Conservation (phyloP, 441 rosid genomes). For the Melastoma candidum region DNA sequence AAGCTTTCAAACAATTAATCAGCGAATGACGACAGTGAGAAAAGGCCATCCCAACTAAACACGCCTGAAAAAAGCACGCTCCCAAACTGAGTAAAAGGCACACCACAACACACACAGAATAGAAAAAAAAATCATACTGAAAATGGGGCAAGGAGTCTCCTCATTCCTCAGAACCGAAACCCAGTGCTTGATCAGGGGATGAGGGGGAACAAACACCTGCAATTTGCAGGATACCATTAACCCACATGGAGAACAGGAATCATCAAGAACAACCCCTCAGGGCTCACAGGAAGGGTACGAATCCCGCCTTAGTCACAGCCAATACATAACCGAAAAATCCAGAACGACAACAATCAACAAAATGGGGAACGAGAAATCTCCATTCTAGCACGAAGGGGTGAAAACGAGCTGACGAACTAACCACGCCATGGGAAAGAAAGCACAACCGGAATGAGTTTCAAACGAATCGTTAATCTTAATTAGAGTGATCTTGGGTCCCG, state of each 20-base stretch:
- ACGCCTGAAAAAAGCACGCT: too few relatives aligned
- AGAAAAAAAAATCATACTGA: slow-evolving; percentile 37
- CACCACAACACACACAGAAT: not conserved
- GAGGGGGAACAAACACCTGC: slow-evolving; percentile 91
- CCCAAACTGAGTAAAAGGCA: not conserved
- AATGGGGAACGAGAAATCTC: too few relatives aligned
- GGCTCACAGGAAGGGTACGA: not conserved
- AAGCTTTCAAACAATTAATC: too few relatives aligned
- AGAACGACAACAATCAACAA: too few relatives aligned
- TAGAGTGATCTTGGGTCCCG: slow-evolving; percentile 3
- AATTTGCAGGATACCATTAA: not conserved
- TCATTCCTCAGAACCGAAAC: slow-evolving; percentile 75
- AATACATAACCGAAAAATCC: too few relatives aligned
- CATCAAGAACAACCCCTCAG: not conserved
- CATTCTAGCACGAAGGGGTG: too few relatives aligned
- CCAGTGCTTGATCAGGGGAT: slow-evolving; percentile 93
- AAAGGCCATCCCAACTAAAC: too few relatives aligned
- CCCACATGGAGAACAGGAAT: not conserved
- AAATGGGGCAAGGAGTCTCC: slow-evolving; percentile 71
- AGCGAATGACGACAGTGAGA: too few relatives aligned
- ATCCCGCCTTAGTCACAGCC: too few relatives aligned
- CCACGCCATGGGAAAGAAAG: too few relatives aligned
- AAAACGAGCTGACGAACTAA: too few relatives aligned
- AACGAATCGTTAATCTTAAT: not conserved
- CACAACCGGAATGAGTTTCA: too few relatives aligned